These are phyloP conservation scores for Quercus aquifolioides DNA, from an alignment of 306 rosid species.

Conservation along the genomic window DNA sequence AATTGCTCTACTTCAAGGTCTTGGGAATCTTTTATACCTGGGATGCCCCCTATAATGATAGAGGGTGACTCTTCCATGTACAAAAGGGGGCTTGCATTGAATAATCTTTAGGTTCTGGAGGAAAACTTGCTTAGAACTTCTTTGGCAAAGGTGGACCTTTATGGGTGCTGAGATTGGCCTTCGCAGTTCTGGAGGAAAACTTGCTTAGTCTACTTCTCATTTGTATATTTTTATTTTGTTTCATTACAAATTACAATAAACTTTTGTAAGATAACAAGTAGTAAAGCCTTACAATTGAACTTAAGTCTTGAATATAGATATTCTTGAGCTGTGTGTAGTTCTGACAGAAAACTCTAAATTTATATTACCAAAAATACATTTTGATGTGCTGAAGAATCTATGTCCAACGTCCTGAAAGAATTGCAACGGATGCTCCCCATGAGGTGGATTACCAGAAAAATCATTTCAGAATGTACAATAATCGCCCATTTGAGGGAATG, in stretches of 20 bases:
- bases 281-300: no score
- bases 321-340: no score
- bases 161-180: not conserved
- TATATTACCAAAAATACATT: not conserved
- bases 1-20: not conserved
- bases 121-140: not conserved
- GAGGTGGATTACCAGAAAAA: not conserved
- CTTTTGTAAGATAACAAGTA: no score
- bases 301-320: no score
- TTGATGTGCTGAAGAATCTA: not conserved
- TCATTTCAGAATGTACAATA: not conserved
- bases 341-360: no score
- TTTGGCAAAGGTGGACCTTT: not conserved
- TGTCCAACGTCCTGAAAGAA: not conserved
- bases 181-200: not conserved
- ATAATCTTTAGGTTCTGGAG: not conserved
- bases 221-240: not conserved
- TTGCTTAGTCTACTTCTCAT: not conserved
- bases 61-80: not conserved
- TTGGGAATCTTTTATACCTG: not conserved
- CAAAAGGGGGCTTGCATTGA: not conserved
- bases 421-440: not conserved
- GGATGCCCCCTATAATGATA: not conserved
- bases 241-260: not conserved
- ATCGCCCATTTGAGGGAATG: not conserved